phyloP scores from a whole-genome alignment of 768 basidiomycete species.

The Chalciporus chontae region DNA sequence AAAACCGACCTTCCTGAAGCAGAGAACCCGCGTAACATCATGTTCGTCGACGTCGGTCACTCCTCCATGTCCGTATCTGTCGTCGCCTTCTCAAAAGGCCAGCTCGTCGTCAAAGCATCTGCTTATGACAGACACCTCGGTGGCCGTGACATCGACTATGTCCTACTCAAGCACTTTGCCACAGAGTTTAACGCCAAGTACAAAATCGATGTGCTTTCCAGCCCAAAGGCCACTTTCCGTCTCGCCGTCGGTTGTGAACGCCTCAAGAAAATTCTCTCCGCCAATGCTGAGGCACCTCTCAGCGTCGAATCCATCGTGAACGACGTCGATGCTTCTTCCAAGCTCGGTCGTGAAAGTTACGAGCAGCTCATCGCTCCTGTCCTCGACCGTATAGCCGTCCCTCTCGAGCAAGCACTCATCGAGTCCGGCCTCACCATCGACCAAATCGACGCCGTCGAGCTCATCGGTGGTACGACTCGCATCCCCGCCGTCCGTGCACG shows the following conservation, averaged over 20 bases:
- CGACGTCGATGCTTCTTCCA: conserved; percentile 89
- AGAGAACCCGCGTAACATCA: conserved; percentile 81
- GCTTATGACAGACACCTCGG: conserved; percentile 94
- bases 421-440: conserved; percentile 81
- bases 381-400: conserved; percentile 71
- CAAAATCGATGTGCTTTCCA: conserved; percentile 92
- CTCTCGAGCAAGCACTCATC: conserved; percentile 73
- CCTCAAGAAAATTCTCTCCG: conserved; percentile 94
- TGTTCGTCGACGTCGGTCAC: conserved; percentile 95
- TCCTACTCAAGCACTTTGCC: conserved; percentile 85
- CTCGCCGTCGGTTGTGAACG: conserved; percentile 85
- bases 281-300: conserved; percentile 84
- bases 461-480: conserved; percentile 91
- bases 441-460: conserved; percentile 87
- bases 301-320: conserved; percentile 96
- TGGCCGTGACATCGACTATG: conserved; percentile 94
- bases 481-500: conserved; percentile 87
- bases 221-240: conserved; percentile 91
- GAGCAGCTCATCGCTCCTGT: conserved; percentile 74
- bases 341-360: conserved; percentile 77
- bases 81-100: conserved; percentile 92
- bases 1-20: conserved; percentile 91
- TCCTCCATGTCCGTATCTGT: conserved; percentile 83
- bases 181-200: conserved; percentile 94
- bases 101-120: conserved; percentile 79